phyloP scores from a whole-genome alignment of 257 asterid species.

The Salvia miltiorrhiza region DNA sequence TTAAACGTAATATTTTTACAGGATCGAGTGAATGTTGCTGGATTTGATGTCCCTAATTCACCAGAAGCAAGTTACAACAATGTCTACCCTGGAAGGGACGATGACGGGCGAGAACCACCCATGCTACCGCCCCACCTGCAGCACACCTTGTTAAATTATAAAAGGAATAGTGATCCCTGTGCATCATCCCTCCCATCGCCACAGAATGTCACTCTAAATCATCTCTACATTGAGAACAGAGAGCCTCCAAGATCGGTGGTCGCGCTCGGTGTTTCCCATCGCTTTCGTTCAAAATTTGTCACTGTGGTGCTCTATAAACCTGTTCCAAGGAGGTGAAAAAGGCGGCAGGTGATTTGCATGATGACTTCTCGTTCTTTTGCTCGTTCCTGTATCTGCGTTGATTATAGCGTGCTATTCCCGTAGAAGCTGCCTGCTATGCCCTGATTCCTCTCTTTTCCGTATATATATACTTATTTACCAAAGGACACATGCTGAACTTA shows the following conservation, averaged over 20 bases:
- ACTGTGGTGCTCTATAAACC: conserved; percentile 93
- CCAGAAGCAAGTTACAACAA: conserved; percentile 86
- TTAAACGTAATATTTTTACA: conserved; percentile 20
- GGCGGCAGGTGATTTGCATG: conserved; percentile 24
- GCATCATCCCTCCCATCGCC: conserved; percentile 52
- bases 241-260: conserved; percentile 65
- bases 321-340: conserved; percentile 63
- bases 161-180: conserved; percentile 38
- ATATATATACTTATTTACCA: neutral
- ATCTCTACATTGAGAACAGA: conserved; percentile 80
- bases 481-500: conserved; percentile 1
- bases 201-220: conserved; percentile 69
- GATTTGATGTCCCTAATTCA: conserved; percentile 76
- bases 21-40: conserved; percentile 76
- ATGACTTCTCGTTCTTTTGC: neutral
- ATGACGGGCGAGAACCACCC: conserved; percentile 82
- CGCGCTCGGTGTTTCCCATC: conserved; percentile 83
- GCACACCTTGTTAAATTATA: conserved; percentile 58
- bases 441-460: conserved; percentile 7
- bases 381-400: conserved; percentile 13
- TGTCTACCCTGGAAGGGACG: conserved; percentile 56
- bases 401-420: neutral
- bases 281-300: conserved; percentile 83
- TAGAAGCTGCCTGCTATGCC: neutral
- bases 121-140: conserved; percentile 67